Evolutionary conservation across 352 stramenopile genomes (phyloP), one percentile per base, ranked within the genome.

Genomic region (Globisporangium acanthophoron): DNA sequence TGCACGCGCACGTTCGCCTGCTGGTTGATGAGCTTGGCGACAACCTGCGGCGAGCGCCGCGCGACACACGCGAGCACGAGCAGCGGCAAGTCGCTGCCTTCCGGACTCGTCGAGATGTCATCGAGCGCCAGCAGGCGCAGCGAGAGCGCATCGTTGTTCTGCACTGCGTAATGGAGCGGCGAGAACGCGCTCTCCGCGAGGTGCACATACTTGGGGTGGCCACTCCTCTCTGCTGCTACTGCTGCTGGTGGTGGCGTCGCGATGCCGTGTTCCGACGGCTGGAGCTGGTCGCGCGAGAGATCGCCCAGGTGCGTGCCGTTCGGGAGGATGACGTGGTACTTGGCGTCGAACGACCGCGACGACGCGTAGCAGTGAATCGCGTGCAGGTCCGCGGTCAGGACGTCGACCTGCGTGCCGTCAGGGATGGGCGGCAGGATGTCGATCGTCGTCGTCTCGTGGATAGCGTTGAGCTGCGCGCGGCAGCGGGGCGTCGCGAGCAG

Each of bases 1-100:
- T 82, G 63, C 3, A 90, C 80, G 1, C 80, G 80, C 56, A 90
- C 67, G 33, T 87, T 88, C 0, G 66, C 72, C 39, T 85, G 73
- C 13, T 70, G 61, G 12, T 59, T 80, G 46, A 88, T 67, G 3
- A 90, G 68, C 2, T 55, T 46, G 13, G 51, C 44, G 9, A 90
- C 67, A 0, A 90, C 69, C 18, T 75, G 54, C 4, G 72, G 52
- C 0, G 71, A 71, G 5, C 80, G 76, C 12, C 69, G 59, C 0
- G 78, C 77, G 12, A 69, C 78, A 58, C 80, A 88, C 0, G 80
- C 76, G 11, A 90, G 64, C 1, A 70, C 74, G 2, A 90, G 52
- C 24, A 86, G 50, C 7, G 80, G 80, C 7, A 87, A 45, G 39
- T 88, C 80, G 44, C 73, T 83, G 7, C 76, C 70, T 51, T 88